Evolutionary conservation across 768 basidiomycete species (phyloP).

Genomic region (Lactifluus subvellereus): DNA sequence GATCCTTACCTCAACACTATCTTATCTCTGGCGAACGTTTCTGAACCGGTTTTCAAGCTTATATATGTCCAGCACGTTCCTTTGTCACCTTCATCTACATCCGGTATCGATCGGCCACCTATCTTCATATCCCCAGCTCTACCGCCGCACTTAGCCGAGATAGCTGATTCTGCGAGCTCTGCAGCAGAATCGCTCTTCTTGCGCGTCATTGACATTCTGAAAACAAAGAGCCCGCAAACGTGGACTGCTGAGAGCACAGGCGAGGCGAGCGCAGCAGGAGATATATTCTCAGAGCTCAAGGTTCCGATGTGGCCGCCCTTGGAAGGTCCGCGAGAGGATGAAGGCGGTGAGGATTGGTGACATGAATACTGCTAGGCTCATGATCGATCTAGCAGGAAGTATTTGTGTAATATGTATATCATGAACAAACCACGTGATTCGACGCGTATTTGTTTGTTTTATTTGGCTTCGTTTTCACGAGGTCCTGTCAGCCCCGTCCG

Average conservation of each 20-base stretch:
- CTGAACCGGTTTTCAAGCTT: constrained; percentile 20
- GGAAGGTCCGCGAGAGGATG: constrained; percentile 16
- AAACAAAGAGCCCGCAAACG: constrained; percentile 7
- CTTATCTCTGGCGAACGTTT: constrained; percentile 9
- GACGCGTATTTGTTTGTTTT: constrained; percentile 19
- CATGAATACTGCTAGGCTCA: neutral
- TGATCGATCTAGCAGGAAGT: neutral
- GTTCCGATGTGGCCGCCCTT: constrained; percentile 21
- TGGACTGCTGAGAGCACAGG: constrained; percentile 7
- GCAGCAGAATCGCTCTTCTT: constrained; percentile 23
- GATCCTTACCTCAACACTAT: constrained; percentile 29
- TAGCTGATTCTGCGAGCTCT: constrained; percentile 19
- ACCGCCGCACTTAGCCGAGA: constrained; percentile 3
- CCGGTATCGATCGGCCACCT: neutral
- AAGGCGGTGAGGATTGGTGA: constrained; percentile 8
- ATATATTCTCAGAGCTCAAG: constrained; percentile 23
- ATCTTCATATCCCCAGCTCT: constrained; percentile 13
- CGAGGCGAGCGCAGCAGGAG: constrained; percentile 3
- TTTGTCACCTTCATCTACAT: neutral
- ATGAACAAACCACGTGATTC: constrained; percentile 5
- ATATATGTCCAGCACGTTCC: constrained; percentile 14
- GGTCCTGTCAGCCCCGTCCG: neutral
- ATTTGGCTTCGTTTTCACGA: neutral
- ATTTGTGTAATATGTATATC: neutral
- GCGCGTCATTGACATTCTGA: constrained; percentile 15